Evolutionary conservation across 2,329 filamentous ascomycete genomes (phyloP).

Genomic region (Exophiala mesophila): DNA sequence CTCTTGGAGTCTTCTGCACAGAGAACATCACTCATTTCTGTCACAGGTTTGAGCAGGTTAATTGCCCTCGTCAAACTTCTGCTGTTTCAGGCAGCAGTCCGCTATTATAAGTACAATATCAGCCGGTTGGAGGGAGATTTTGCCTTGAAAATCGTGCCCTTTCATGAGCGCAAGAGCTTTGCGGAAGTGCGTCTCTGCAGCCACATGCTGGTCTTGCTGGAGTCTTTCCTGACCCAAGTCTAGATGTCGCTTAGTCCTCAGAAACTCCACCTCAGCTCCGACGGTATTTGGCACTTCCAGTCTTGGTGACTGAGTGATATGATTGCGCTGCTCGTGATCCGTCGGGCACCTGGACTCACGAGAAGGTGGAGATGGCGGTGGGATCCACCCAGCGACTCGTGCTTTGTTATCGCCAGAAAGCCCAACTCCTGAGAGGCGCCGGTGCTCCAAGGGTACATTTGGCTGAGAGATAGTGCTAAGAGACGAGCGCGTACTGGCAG

Average conservation of each 20-base stretch:
- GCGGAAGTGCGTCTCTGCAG: conserved; percentile 24
- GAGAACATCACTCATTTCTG: conserved; percentile 13
- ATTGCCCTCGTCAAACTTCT: conserved; percentile 25
- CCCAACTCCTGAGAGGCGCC: conserved; percentile 1
- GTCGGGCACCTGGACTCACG: no score
- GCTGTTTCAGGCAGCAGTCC: conserved; percentile 20
- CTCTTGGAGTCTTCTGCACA: conserved; percentile 6
- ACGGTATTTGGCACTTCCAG: neutral
- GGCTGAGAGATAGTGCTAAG: conserved; percentile 19
- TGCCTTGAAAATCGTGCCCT: conserved; percentile 20
- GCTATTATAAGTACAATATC: conserved; percentile 23
- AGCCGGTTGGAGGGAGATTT: conserved; percentile 21
- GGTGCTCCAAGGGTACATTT: conserved; percentile 2
- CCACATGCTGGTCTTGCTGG: conserved; percentile 15
- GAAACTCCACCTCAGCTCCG: conserved; percentile 16
- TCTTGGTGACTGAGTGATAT: neutral
- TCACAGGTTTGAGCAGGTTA: conserved; percentile 18
- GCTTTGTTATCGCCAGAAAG: conserved; percentile 4
- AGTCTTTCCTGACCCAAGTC: conserved; percentile 20
- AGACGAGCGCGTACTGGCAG: conserved; percentile 22
- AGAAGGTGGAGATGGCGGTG: conserved; percentile 1
- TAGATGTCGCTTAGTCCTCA: conserved; percentile 19
- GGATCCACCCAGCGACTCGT: conserved; percentile 14
- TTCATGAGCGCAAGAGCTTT: conserved; percentile 20
- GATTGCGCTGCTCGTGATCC: neutral